These are phyloP conservation scores for Cnidoscolus chayamansa DNA, from an alignment of 441 rosid species.

Conservation along the genomic window DNA sequence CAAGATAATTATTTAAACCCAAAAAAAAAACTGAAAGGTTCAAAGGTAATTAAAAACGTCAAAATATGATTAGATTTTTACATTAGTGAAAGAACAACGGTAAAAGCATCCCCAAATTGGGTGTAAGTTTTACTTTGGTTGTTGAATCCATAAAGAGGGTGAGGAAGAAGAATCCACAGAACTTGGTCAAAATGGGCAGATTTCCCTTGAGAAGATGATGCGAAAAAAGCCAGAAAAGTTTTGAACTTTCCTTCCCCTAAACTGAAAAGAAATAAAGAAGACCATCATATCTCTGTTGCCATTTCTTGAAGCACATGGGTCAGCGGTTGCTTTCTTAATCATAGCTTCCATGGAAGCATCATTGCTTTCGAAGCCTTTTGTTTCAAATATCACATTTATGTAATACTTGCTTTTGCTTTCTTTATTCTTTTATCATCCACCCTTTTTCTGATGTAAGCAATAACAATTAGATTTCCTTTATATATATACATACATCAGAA, in stretches of 20 bases:
- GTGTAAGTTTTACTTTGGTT: not conserved
- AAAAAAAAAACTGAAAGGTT: too few relatives aligned
- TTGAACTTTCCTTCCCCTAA: not conserved
- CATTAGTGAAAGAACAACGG: too few relatives aligned
- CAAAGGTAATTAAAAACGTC: too few relatives aligned
- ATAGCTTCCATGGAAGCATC: constrained; percentile 8
- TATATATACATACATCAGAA: not conserved
- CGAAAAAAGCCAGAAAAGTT: not conserved
- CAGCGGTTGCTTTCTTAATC: not conserved
- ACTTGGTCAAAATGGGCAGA: not conserved
- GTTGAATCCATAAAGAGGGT: too few relatives aligned
- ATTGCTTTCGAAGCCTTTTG: constrained; percentile 3
- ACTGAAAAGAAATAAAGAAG: constrained; percentile 9
- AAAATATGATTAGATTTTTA: too few relatives aligned
- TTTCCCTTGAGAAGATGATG: not conserved
- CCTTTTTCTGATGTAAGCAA: not conserved
- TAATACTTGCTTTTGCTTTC: not conserved
- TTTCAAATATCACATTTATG: not conserved
- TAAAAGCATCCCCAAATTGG: too few relatives aligned
- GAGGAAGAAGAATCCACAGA: too few relatives aligned
- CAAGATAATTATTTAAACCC: too few relatives aligned
- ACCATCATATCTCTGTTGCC: constrained; percentile 12
- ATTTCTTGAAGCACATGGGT: constrained; percentile 3
- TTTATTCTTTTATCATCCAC: constrained; percentile 4
- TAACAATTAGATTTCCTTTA: not conserved